Percentiles rank a stretch among this genome's conserved stretches.
Evolutionary conservation across 148 eudicot genomes (phyloP).

Genomic region (Nyssa sinensis): DNA sequence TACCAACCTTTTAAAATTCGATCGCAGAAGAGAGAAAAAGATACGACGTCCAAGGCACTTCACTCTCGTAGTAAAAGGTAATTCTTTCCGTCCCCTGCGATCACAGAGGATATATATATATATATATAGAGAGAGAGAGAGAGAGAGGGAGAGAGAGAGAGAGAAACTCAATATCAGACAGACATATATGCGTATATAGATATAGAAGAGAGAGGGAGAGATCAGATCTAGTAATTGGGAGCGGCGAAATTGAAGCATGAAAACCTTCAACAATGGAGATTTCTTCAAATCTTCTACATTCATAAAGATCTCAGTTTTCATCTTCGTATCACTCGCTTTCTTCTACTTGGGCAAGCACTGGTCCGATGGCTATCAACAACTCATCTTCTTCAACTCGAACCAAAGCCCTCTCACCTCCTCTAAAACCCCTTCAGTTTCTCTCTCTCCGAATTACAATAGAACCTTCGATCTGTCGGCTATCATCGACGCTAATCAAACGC

Average conservation of each 20-base stretch:
- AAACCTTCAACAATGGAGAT: constrained; percentile 42
- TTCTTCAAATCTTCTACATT: constrained; percentile 40
- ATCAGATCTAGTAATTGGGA: too few species aligned
- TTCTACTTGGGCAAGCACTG: constrained; percentile 84
- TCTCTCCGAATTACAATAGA: constrained; percentile 64
- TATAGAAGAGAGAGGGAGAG: background rate
- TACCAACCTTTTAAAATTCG: too few species aligned
- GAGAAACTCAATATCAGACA: too few species aligned
- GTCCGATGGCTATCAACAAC: constrained; percentile 43
- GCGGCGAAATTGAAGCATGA: constrained; percentile 31
- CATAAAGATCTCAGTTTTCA: constrained; percentile 46
- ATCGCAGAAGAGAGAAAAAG: too few species aligned
- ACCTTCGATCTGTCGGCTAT: constrained; percentile 44
- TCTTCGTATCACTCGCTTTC: constrained; percentile 58
- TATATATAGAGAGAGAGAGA: too few species aligned
- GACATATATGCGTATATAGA: too few species aligned
- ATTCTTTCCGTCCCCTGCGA: too few species aligned
- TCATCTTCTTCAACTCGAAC: constrained; percentile 45
- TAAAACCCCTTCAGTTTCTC: constrained; percentile 31
- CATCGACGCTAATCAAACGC: constrained; percentile 21
- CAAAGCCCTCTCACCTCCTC: constrained; percentile 20
- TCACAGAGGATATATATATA: background rate
- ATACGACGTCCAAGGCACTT: too few species aligned
- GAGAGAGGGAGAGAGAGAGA: too few species aligned
- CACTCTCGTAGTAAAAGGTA: too few species aligned